Conservation (phyloP, 345 rosid genomes). For the Arabidopsis suecica region DNA sequence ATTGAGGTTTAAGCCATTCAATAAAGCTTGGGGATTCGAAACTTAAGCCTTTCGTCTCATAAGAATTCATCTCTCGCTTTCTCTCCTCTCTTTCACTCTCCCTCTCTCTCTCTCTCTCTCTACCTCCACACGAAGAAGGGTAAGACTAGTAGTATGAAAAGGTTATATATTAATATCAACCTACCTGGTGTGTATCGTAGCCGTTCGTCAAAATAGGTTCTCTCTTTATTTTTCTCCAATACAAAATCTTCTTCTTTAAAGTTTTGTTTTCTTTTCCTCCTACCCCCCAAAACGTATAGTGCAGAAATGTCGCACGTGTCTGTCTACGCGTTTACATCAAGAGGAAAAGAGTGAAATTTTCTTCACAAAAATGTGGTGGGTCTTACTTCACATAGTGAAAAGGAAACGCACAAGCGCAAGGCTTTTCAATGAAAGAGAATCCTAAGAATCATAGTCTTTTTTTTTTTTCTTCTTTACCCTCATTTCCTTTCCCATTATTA, state of each 20-base stretch:
- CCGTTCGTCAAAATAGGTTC: slow-evolving; percentile 33
- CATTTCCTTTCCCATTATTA: slow-evolving; percentile 35
- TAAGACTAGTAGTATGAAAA: slow-evolving; percentile 25
- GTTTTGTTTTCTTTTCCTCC: slow-evolving; percentile 29
- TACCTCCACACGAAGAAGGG: slow-evolving; percentile 19
- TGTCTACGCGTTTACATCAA: slow-evolving; percentile 42
- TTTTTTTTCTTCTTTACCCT: slow-evolving; percentile 27
- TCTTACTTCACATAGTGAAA: slow-evolving; percentile 44
- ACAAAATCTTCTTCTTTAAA: slow-evolving; percentile 28
- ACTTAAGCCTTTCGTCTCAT: slow-evolving; percentile 31
- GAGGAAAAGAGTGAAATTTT: slow-evolving; percentile 18
- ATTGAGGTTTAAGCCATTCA: slow-evolving; percentile 43
- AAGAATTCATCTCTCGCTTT: slow-evolving; percentile 24
- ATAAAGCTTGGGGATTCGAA: slow-evolving; percentile 37
- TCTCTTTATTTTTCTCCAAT: not conserved
- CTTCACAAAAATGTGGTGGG: slow-evolving; percentile 40
- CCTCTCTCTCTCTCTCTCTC: slow-evolving; percentile 30
- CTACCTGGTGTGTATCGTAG: slow-evolving; percentile 27
- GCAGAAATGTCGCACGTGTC: slow-evolving; percentile 41
- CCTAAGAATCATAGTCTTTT: slow-evolving; percentile 38
- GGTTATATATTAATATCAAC: slow-evolving; percentile 40
- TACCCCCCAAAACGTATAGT: slow-evolving; percentile 42
- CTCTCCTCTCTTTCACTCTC: slow-evolving; percentile 14
- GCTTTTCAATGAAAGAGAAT: slow-evolving; percentile 48
- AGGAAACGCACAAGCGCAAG: slow-evolving; percentile 46